Conservation (phyloP, 176 grass and related monocot species). For the Leersia perrieri region DNA sequence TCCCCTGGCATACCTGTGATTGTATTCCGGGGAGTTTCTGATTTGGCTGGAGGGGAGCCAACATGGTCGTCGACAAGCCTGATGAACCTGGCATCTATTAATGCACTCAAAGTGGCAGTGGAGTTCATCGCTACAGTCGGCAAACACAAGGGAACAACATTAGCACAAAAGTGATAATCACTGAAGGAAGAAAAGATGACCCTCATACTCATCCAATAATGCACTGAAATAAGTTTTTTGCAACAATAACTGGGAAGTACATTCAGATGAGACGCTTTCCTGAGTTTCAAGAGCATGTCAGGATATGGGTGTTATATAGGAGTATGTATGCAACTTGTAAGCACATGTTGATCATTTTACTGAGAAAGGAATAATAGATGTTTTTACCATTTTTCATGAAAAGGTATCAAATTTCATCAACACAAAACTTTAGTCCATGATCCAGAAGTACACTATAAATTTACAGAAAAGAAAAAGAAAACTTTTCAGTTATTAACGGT, state of each 20-base stretch:
- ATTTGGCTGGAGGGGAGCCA: constrained; percentile 73
- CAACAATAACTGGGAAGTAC: neutral
- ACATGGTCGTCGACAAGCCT: constrained; percentile 72
- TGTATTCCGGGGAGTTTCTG: constrained; percentile 86
- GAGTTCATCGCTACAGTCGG: constrained; percentile 67
- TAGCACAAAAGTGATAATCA: constrained; percentile 24
- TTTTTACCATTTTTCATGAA: neutral
- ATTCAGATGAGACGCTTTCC: neutral
- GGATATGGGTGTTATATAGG: neutral
- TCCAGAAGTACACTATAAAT: neutral
- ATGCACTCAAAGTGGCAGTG: constrained; percentile 71
- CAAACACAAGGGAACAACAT: constrained; percentile 28
- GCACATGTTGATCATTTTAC: neutral
- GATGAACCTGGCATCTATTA: constrained; percentile 70
- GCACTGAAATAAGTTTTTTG: neutral
- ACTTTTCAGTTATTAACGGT: neutral
- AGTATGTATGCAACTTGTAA: constrained; percentile 5
- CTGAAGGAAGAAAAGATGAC: constrained; percentile 17
- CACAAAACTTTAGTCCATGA: neutral
- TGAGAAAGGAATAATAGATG: neutral
- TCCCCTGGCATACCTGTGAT: constrained; percentile 65
- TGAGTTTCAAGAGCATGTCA: neutral
- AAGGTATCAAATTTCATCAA: neutral
- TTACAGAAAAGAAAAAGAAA: neutral
- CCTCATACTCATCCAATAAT: neutral